A percentile compares a stretch with the other conserved stretches of the same genome.
Conservation (phyloP, 768 basidiomycete species). For the Rhizopogon vinicolor region DNA sequence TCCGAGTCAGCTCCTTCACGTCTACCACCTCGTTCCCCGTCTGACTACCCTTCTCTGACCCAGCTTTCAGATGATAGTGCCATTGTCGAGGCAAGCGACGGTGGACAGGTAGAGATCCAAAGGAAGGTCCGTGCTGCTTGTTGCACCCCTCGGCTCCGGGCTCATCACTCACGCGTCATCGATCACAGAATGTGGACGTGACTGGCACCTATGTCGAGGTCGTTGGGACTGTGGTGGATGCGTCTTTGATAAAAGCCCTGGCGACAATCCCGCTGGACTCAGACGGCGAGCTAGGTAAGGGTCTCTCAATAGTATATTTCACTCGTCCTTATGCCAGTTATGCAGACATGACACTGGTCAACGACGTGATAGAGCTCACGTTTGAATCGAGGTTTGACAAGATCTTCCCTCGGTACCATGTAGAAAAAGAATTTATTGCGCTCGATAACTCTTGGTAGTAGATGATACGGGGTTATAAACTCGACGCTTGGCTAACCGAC, state of each 20-base stretch:
- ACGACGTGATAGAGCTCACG: slow-evolving; percentile 57
- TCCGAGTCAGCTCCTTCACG: slow-evolving; percentile 37
- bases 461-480: no score
- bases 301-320: neutral
- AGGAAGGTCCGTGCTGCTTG: slow-evolving; percentile 21
- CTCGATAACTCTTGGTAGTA: no score
- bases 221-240: slow-evolving; percentile 54
- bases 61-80: slow-evolving; percentile 40
- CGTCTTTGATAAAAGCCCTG: slow-evolving; percentile 54
- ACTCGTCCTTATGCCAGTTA: slow-evolving; percentile 6
- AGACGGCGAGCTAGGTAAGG: slow-evolving; percentile 52
- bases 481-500: no score
- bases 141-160: neutral
- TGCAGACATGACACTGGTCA: slow-evolving; percentile 55
- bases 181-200: slow-evolving; percentile 37
- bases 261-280: slow-evolving; percentile 49
- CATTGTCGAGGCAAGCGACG: slow-evolving; percentile 64
- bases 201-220: slow-evolving; percentile 60
- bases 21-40: neutral
- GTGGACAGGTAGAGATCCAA: slow-evolving; percentile 54
- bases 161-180: neutral
- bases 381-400: slow-evolving; percentile 52
- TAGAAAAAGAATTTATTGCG: no score
- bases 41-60: slow-evolving; percentile 4
- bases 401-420: slow-evolving; percentile 34